phyloP scores from a whole-genome alignment of 768 basidiomycete genomes.

The Asterophora lycoperdoides region DNA sequence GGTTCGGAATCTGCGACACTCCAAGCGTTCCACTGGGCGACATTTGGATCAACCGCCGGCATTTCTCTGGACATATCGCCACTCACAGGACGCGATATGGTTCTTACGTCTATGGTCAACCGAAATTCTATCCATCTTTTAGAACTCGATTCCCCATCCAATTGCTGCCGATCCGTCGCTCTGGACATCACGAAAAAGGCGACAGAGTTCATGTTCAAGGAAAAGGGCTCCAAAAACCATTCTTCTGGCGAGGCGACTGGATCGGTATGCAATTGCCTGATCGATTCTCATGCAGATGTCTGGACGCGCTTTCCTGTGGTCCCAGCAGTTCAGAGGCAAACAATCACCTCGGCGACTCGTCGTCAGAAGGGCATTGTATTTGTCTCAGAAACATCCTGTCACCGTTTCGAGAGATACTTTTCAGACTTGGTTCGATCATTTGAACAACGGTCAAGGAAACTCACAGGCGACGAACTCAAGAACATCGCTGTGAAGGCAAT shows the following conservation, averaged over 20 bases:
- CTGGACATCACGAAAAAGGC: conserved; percentile 51
- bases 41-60: conserved; percentile 50
- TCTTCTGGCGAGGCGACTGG: conserved; percentile 10
- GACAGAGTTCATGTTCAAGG: conserved; percentile 54
- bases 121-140: conserved; percentile 41
- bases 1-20: conserved; percentile 14
- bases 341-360: conserved; percentile 32
- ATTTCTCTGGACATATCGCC: conserved; percentile 33
- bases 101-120: conserved; percentile 43
- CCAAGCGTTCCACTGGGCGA: conserved; percentile 50
- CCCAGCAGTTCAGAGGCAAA: conserved; percentile 45
- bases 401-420: conserved; percentile 40
- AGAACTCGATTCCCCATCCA: conserved; percentile 29
- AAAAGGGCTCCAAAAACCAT: conserved; percentile 29
- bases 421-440: conserved; percentile 40
- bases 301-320: conserved; percentile 61
- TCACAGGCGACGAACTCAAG: conserved; percentile 41
- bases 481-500: conserved; percentile 31
- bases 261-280: conserved; percentile 43
- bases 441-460: conserved; percentile 48
- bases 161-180: conserved; percentile 36
- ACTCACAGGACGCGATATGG: conserved; percentile 17
- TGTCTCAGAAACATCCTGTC: conserved; percentile 34
- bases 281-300: conserved; percentile 52
- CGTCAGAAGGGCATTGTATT: conserved; percentile 36